These are phyloP conservation scores for Penicillium sp. DNA, from an alignment of 2,329 filamentous ascomycete species.

Conservation along the genomic window DNA sequence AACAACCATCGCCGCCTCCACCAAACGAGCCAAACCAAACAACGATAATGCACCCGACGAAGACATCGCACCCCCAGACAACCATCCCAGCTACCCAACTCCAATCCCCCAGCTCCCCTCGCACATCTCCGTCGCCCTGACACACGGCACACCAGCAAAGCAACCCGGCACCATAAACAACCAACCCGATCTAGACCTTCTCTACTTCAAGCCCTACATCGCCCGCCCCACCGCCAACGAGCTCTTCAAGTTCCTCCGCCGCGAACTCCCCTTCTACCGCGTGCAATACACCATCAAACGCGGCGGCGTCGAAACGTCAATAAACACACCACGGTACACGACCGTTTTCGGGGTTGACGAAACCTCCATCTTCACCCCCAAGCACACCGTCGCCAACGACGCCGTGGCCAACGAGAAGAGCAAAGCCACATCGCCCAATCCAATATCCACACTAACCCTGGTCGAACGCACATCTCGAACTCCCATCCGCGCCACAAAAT, in stretches of 20 bases:
- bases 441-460: constrained; percentile 19
- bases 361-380: constrained; percentile 59
- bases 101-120: constrained; percentile 53
- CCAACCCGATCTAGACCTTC: constrained; percentile 69
- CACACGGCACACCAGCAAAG: constrained; percentile 49
- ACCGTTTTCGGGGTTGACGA: constrained; percentile 65
- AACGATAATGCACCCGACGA: neutral
- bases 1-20: constrained; percentile 32
- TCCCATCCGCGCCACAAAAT: constrained; percentile 49
- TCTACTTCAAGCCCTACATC: constrained; percentile 76
- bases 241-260: constrained; percentile 70
- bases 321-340: constrained; percentile 64
- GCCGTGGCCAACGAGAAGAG: neutral
- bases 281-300: constrained; percentile 74
- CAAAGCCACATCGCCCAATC: neutral
- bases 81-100: constrained; percentile 57
- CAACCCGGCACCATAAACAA: constrained; percentile 62
- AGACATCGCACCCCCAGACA: constrained; percentile 30
- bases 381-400: neutral
- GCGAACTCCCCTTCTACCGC: constrained; percentile 73
- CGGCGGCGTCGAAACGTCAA: constrained; percentile 62
- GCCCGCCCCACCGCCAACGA: constrained; percentile 57
- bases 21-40: constrained; percentile 39
- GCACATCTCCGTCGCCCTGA: constrained; percentile 33
- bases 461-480: constrained; percentile 39